Base-by-base conservation (phyloP, 169 alveolate species). In the Plasmodium billcollinsi region DNA sequence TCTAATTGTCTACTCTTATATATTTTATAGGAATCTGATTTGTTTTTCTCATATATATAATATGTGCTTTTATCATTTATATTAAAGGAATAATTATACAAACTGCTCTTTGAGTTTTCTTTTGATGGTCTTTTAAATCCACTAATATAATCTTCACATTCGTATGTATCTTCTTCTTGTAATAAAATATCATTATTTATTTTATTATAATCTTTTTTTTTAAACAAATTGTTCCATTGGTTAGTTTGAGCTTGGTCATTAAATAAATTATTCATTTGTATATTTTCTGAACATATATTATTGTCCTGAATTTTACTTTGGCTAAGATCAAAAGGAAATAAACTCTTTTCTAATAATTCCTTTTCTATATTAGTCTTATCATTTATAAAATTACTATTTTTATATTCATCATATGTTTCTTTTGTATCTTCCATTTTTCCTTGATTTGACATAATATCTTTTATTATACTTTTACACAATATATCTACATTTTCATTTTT, bases 161-260 rank as follows among this genome's bases (percentile, higher is more conserved):
- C 21, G 54, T 83, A 83, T 11, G 91, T 83, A 29, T 83, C 91
- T 20, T 83, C 91, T 52, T 83, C 91, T 4, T 83, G 86, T 50
- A 83, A 59, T 45, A 83, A 20, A 58, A 63, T 26, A 62, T 70
- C 78, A 5, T 18, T 65, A 47, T 83, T 83, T 18, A 58, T 50
- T 18, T 83, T 83, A 15, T 83, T 69, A 58, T 83, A 83, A 33
- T 71, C 85, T 50, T 26, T 61, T 11, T 56, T 24, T 83, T 83
- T 69, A 50, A 70, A 67, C 24, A 54, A 20, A 58, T 71, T 54
- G 18, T 26, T 29, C 43, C 29, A 56, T 56, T 59, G 45, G 54
- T 83, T 69, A 50, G 21, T 70, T 50, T 18, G 1, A 52, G n/a
- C 39, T 20, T 70, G 56, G 12, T 11, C 52, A 65, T 70, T 73